Base-by-base conservation (phyloP, 1,284 basidiomycete genomes). In the Rhodotorula sp. region DNA sequence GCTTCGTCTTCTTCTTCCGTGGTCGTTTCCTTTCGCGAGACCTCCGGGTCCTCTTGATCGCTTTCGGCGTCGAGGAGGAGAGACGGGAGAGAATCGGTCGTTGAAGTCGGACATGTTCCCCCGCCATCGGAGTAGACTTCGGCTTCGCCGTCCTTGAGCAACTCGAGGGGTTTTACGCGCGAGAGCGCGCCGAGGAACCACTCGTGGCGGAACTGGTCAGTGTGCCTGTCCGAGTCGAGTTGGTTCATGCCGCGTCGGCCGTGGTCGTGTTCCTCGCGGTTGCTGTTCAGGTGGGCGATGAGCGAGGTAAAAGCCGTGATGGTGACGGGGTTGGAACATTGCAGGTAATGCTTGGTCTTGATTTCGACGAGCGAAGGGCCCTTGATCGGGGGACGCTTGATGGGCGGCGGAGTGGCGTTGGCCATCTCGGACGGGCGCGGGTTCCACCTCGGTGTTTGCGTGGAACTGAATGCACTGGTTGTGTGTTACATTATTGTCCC, bases 181-280 rank as follows among this genome's bases (percentile, higher is more conserved):
- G 49, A 39, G 23, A 68, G 51, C 1, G 46, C 16, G 20, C 72
- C 69, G 10, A 48, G n/a, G 54, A 70, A 51, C 60, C 43, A 73
- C 15, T 68, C 66, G 8, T 52, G 8, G 20, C 72, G 49, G 58
- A 73, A 73, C 47, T 39, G 21, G n/a, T 68, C 69, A 48, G 71
- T 66, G 34, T 62, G 61, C 39, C 66, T 67, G 16, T 70, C 23
- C 8, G 62, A 23, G n/a, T 48, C 34, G 14, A 16, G 5, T 31
- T 66, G 64, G 23, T 29, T 51, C 4, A 48, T 62, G 18, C 8
- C 47, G 10, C 58, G 52, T 23, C 26, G n/a, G 59, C 59, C 61
- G 16, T 14, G 39, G 12, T 43, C 39, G 7, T 6, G 12, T 10
- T 39, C 21, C 54, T 59, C 65, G 16, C 46, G 31, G 23, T 56